Base-by-base conservation (phyloP, 345 rosid species). In the Brassica cretica region DNA sequence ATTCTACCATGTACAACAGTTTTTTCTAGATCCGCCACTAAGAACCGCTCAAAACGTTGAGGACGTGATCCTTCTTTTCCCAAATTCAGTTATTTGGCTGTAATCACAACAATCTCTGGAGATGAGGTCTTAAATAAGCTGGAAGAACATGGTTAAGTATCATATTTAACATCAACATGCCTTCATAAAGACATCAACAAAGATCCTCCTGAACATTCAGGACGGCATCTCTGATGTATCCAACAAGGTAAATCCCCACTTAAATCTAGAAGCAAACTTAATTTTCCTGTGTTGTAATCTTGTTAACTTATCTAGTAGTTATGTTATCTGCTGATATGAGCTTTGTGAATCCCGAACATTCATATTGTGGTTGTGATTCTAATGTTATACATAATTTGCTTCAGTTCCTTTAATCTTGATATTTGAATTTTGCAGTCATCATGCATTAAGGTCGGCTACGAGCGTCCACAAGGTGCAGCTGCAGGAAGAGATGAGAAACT, bases 41-140 rank as follows among this genome's bases (percentile, higher is more conserved):
- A 90, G 97, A 88, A 92, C 98, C 59, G 97, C 97, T 76, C 98
- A 88, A 82, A 94, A 92, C 83, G 98, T 92, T 25, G 98, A 94
- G 77, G 97, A 94, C 93, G 98, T 92, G 68, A 88, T 62, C 18
- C 16, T 68, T 21, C 35, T 21, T 30, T 2, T 21, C 14, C 49
- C 64, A 76, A 58, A 19, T 70, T 8, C 32, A 10, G 9, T 55
- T 65, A 25, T 49, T 44, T 44, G 51, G 11, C 5, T 44, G 14
- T 44, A 44, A 44, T 44, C 51, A 19, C 41, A 30, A 0, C 32
- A 63, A 2, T 9, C 12, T 46, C 5, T 58, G 56, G 8, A 4
- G 35, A 6, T 5, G 5, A 24, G 64, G 11, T 64, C 27, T 58
- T 35, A 37, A 0, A 5, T 64, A 27, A 51, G 0, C 7, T 61